These are phyloP conservation scores for Dioszegia aurantiaca DNA, from an alignment of 768 basidiomycete species.

Conservation along the genomic window DNA sequence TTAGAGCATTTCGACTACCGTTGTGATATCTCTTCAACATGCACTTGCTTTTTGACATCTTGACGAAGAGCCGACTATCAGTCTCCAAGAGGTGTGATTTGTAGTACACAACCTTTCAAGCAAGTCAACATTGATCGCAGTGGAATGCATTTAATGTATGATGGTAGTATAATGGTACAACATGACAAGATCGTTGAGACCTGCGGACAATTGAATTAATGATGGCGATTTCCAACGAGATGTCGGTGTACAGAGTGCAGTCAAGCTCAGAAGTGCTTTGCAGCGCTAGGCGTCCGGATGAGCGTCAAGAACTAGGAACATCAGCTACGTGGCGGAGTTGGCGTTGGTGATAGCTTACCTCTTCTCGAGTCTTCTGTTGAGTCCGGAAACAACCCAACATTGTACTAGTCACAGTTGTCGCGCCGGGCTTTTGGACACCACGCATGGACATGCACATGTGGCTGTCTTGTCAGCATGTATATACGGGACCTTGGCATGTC, in stretches of 20 bases:
- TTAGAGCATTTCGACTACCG: too few species aligned
- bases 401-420: conserved; percentile 90
- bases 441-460: conserved; percentile 99
- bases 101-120: too few species aligned
- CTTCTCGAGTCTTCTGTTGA: conserved; percentile 97
- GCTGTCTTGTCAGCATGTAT: conserved; percentile 55
- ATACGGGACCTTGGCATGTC: too few species aligned
- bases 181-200: not conserved
- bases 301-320: conserved; percentile 47
- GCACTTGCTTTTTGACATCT: too few species aligned
- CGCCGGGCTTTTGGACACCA: conserved; percentile 96
- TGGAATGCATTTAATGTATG: conserved; percentile 11
- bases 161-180: too few species aligned
- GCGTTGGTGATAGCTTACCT: conserved; percentile 53
- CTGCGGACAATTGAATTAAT: too few species aligned
- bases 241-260: too few species aligned
- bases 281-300: conserved; percentile 46
- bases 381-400: conserved; percentile 98
- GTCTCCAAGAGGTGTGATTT: too few species aligned
- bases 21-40: too few species aligned
- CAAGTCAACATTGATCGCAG: not conserved
- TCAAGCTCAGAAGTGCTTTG: conserved; percentile 25
- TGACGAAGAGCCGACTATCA: too few species aligned
- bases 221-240: too few species aligned
- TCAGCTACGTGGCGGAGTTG: not conserved